Percentiles rank a stretch among this genome's conserved stretches.
These are phyloP conservation scores for Acrodontium crateriforme DNA, from an alignment of 2,329 filamentous ascomycete species.

Conservation along the genomic window DNA sequence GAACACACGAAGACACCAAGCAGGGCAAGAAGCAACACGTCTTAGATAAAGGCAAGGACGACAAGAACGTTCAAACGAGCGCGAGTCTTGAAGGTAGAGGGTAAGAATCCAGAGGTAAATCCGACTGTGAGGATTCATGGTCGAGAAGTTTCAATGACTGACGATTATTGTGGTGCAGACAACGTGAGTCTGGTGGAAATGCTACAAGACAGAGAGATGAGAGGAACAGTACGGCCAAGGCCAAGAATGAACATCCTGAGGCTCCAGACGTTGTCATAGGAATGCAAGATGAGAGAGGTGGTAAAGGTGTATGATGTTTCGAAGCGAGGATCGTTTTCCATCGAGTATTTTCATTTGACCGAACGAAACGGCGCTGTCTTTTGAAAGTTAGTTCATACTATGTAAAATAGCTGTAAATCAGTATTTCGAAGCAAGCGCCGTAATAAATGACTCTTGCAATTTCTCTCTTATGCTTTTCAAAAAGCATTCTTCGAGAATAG, in stretches of 20 bases:
- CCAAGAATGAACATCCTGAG: conserved; percentile 35
- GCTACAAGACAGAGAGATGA: conserved; percentile 28
- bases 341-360: background rate
- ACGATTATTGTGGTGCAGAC: background rate
- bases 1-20: conserved; percentile 6
- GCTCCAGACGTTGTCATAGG: conserved; percentile 32
- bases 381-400: too few relatives aligned
- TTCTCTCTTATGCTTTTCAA: conserved; percentile 1
- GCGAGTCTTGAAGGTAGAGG: conserved; percentile 7
- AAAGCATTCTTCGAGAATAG: too few relatives aligned
- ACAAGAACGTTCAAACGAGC: conserved; percentile 13
- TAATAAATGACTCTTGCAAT: background rate
- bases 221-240: conserved; percentile 23
- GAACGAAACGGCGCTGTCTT: background rate
- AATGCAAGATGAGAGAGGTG: conserved; percentile 38
- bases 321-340: background rate
- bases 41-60: conserved; percentile 12
- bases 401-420: conserved; percentile 1
- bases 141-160: background rate
- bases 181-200: conserved; percentile 22
- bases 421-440: too few relatives aligned
- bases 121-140: background rate
- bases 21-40: conserved; percentile 11
- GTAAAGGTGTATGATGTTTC: conserved; percentile 20
- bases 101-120: conserved; percentile 8